These are phyloP conservation scores for Solanum ahanhuiri DNA, from an alignment of 257 asterid species.

Conservation along the genomic window DNA sequence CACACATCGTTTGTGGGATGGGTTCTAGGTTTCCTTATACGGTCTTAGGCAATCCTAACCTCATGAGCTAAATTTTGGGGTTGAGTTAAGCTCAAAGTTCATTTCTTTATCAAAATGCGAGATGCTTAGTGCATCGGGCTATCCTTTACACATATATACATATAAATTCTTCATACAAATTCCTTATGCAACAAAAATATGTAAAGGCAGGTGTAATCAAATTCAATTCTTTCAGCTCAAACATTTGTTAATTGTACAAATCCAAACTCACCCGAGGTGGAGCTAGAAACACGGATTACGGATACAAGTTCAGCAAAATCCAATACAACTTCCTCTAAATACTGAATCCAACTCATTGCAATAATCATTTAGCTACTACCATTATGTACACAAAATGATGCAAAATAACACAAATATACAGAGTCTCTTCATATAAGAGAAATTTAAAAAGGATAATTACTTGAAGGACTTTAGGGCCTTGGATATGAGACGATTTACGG, in stretches of 20 bases:
- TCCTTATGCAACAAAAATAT: not conserved
- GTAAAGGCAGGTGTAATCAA: not conserved
- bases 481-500: slow-evolving; percentile 43
- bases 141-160: not conserved
- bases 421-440: not conserved
- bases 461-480: slow-evolving; percentile 69
- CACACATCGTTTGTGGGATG: not conserved
- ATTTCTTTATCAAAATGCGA: not conserved
- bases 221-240: not conserved
- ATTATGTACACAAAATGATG: not conserved
- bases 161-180: not conserved
- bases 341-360: too few relatives aligned
- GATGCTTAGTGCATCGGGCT: not conserved
- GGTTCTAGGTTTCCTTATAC: not conserved
- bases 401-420: not conserved
- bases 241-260: not conserved
- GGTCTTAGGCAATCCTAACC: not conserved
- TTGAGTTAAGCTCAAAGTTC: not conserved
- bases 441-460: slow-evolving; percentile 12
- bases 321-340: not conserved
- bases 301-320: not conserved
- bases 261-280: not conserved
- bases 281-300: not conserved
- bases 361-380: not conserved
- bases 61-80: not conserved